Percentiles rank a stretch among this genome's conserved stretches.
phyloP scores from a whole-genome alignment of 176 grass and related monocot species.

The Bromus sterilis region DNA sequence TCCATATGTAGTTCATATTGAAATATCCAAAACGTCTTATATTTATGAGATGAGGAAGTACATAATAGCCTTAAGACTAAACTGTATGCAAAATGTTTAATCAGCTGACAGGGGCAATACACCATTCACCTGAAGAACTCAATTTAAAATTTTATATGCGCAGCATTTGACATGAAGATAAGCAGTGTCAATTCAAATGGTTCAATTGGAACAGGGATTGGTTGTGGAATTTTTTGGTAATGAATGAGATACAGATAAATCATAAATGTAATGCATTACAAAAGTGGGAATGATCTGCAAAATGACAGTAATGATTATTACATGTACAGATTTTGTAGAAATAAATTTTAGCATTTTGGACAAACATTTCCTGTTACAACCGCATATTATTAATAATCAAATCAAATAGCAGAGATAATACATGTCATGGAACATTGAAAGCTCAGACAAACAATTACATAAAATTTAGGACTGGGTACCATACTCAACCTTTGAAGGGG shows the following conservation, averaged over 20 bases:
- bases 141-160: not conserved
- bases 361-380: not conserved
- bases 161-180: not conserved
- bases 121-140: not conserved
- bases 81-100: not conserved
- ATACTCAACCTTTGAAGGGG: not conserved
- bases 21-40: too few relatives aligned
- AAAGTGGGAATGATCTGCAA: not conserved
- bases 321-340: slow-evolving; percentile 8
- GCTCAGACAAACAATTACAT: not conserved
- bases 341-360: not conserved
- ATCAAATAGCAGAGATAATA: not conserved
- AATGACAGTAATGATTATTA: not conserved
- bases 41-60: too few relatives aligned
- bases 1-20: too few relatives aligned
- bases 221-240: not conserved
- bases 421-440: not conserved
- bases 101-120: not conserved
- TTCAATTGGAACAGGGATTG: not conserved
- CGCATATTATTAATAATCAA: not conserved
- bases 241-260: not conserved
- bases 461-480: slow-evolving; percentile 1
- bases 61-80: not conserved
- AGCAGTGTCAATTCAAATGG: slow-evolving; percentile 1
- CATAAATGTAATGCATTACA: not conserved